A percentile compares a stretch with the other conserved stretches of the same genome.
These are phyloP conservation scores for Boletus pseudo-olivaceus DNA, from an alignment of 768 basidiomycete genomes.

Conservation along the genomic window DNA sequence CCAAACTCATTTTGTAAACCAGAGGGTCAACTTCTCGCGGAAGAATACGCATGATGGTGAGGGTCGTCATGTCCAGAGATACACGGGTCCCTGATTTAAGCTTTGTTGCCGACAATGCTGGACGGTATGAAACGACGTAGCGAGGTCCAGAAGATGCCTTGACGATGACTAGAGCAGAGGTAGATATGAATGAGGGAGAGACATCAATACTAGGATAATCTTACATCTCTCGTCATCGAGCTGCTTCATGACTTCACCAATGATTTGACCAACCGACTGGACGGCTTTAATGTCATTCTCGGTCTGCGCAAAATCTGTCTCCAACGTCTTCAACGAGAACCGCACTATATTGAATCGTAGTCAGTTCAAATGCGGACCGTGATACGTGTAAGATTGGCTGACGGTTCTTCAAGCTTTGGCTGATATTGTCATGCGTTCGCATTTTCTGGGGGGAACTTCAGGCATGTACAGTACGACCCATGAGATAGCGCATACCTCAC, in stretches of 20 bases:
- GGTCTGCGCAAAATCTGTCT: slow-evolving; percentile 88
- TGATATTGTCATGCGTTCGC: slow-evolving; percentile 82
- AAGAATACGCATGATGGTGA: slow-evolving; percentile 98
- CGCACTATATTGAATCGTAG: slow-evolving; percentile 55
- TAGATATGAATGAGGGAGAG: background rate
- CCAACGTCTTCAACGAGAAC: slow-evolving; percentile 84
- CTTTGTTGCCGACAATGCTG: slow-evolving; percentile 85
- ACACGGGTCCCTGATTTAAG: slow-evolving; percentile 94
- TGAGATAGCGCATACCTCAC: slow-evolving; percentile 50
- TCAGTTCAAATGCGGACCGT: background rate
- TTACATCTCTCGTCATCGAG: slow-evolving; percentile 95
- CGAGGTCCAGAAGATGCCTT: slow-evolving; percentile 98
- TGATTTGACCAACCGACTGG: slow-evolving; percentile 98
- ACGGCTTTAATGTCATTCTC: slow-evolving; percentile 99
- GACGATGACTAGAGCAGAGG: slow-evolving; percentile 72
- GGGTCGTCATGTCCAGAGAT: slow-evolving; percentile 97
- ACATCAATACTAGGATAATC: slow-evolving; percentile 26
- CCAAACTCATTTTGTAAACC: slow-evolving; percentile 99
- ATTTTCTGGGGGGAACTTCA: slow-evolving; percentile 70
- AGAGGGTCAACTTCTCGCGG: slow-evolving; percentile 97
- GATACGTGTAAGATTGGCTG: slow-evolving; percentile 29
- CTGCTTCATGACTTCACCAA: slow-evolving; percentile 98
- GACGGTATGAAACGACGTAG: slow-evolving; percentile 96
- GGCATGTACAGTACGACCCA: background rate
- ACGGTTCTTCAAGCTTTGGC: slow-evolving; percentile 90